Conservation (phyloP, 2,329 filamentous ascomycete species). For the Hortaea werneckii region DNA sequence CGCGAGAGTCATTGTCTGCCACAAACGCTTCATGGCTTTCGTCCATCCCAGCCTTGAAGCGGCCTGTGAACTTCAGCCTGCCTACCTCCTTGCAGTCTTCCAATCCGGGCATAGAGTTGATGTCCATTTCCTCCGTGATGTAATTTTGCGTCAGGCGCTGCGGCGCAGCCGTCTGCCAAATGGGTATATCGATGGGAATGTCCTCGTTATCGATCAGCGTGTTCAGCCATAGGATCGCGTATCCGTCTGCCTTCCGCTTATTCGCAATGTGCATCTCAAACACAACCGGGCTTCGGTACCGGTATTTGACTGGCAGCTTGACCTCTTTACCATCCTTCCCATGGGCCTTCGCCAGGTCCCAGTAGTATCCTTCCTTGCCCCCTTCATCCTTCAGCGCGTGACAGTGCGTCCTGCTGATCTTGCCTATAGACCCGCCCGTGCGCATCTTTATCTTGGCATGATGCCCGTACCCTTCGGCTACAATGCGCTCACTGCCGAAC, state of each 20-base stretch:
- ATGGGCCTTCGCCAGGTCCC: constrained; percentile 38
- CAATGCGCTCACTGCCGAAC: constrained; percentile 63
- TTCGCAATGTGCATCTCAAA: constrained; percentile 69
- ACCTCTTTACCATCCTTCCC: constrained; percentile 33
- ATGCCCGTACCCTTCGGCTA: constrained; percentile 52
- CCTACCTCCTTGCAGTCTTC: constrained; percentile 70
- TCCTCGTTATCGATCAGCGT: constrained; percentile 74
- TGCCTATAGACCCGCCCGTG: constrained; percentile 74
- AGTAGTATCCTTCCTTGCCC: constrained; percentile 46
- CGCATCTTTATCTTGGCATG: constrained; percentile 62
- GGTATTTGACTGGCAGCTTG: constrained; percentile 76
- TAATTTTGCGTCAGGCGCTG: constrained; percentile 81
- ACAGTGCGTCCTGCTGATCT: constrained; percentile 55
- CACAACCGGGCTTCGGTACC: constrained; percentile 81
- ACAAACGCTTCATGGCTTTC: constrained; percentile 76
- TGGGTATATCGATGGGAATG: constrained; percentile 70
- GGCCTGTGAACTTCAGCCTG: constrained; percentile 65
- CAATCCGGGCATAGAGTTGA: constrained; percentile 53
- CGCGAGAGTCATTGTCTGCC: constrained; percentile 75
- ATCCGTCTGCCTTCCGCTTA: constrained; percentile 62
- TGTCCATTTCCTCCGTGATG: constrained; percentile 63
- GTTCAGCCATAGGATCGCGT: constrained; percentile 76
- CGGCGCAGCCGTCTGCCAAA: constrained; percentile 73
- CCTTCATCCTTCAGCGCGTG: constrained; percentile 35
- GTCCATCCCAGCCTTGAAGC: constrained; percentile 86